Evolutionary conservation across 768 basidiomycete genomes (phyloP).

Genomic region (Lactarius akahatsu): DNA sequence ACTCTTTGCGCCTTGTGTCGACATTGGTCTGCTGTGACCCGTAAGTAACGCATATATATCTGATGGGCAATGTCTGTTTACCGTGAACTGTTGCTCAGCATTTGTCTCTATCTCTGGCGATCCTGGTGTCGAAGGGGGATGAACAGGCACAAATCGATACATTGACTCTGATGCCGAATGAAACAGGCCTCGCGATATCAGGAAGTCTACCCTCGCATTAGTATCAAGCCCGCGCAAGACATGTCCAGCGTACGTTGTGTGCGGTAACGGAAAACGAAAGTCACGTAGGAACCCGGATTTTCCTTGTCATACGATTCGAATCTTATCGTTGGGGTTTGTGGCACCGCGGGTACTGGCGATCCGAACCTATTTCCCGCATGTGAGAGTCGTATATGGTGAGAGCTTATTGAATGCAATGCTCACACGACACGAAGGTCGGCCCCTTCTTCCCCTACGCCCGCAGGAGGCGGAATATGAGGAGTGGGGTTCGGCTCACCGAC

Average conservation of each 20-base stretch:
- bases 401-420: neutral
- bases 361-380: slow-evolving; percentile 48
- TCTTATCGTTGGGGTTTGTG: slow-evolving; percentile 50
- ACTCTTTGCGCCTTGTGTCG: neutral
- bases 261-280: slow-evolving; percentile 68
- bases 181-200: neutral
- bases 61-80: neutral
- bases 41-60: neutral
- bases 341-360: slow-evolving; percentile 30
- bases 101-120: neutral
- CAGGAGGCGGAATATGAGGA: neutral
- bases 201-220: slow-evolving; percentile 5
- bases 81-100: neutral
- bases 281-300: slow-evolving; percentile 49
- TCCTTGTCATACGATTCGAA: slow-evolving; percentile 48
- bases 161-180: neutral
- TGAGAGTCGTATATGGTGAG: slow-evolving; percentile 31
- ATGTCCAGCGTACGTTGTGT: slow-evolving; percentile 39
- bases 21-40: neutral
- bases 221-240: neutral
- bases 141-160: neutral
- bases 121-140: neutral
- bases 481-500: neutral
- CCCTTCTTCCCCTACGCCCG: neutral
- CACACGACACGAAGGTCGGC: slow-evolving; percentile 11